These are phyloP conservation scores for Irpex sp. DNA, from an alignment of 1,284 basidiomycete species.

Conservation along the genomic window DNA sequence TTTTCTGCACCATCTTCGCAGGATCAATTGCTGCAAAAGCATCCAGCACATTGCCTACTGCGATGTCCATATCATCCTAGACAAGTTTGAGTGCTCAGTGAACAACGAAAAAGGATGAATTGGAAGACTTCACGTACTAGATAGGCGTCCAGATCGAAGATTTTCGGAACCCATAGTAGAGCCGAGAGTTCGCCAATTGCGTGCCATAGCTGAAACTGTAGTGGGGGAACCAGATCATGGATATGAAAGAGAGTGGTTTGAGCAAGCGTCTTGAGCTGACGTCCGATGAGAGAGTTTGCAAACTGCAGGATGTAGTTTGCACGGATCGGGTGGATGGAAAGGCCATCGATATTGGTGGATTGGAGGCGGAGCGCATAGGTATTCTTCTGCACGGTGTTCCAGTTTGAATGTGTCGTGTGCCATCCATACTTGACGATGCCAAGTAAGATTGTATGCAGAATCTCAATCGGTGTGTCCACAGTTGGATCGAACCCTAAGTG, in stretches of 20 bases:
- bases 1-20: conserved; percentile 19
- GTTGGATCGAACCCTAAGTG: conserved; percentile 24
- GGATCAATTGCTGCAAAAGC: conserved; percentile 18
- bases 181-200: conserved; percentile 30
- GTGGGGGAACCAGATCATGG: conserved; percentile 16
- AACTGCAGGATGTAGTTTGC: conserved; percentile 23
- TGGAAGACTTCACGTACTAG: conserved; percentile 20
- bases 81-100: neutral
- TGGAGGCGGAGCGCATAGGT: conserved; percentile 13
- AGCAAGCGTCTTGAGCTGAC: conserved; percentile 19
- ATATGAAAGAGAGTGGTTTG: conserved; percentile 19
- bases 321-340: conserved; percentile 18
- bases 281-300: conserved; percentile 19
- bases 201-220: conserved; percentile 17
- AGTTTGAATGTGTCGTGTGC: conserved; percentile 14
- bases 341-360: conserved; percentile 14
- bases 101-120: neutral
- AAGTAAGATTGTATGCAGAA: conserved; percentile 34
- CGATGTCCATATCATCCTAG: conserved; percentile 19
- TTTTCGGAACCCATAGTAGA: conserved; percentile 33
- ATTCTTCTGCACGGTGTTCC: conserved; percentile 10
- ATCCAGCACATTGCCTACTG: conserved; percentile 20
- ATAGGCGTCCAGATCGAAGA: conserved; percentile 30
- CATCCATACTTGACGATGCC: conserved; percentile 34
- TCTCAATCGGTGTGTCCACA: conserved; percentile 32